Base-by-base conservation (phyloP, 805 yeast species). In the Kluyveromyces nonfermentans region DNA sequence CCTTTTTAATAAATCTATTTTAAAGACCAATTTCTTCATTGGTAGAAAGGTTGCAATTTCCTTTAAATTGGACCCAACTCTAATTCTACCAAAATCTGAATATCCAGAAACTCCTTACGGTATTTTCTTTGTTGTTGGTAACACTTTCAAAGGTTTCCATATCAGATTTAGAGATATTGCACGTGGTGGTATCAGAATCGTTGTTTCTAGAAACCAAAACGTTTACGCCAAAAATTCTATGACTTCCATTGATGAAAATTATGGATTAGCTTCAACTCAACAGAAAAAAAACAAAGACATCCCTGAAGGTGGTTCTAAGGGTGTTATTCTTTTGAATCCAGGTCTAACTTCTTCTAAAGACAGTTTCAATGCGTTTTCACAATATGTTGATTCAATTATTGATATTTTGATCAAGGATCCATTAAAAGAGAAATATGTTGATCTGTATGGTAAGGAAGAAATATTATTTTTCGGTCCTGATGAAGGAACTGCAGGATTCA, bases 261-360 rank as follows among this genome's bases (percentile, higher is more conserved):
- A 93, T 68, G 89, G 89, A 63, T 75, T 90, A 65, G 97, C 98
- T 34, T 78, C 82, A 44, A 90, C 98, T 36, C 98, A 90, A 68
- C 98, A 93, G 70, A 77, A 90, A 53, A 90, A 90, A 69, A 93
- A 90, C 70, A 90, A 90, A 71, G 98, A 90, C 70, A 93, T 90
- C 47, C 97, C 98, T 40, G 98, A 90, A 72, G 97, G 98, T 62
- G 98, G 98, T 32, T 86, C 97, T 34, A 90, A 90, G 65, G 98
- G 98, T 69, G 98, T 93, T 39, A 85, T 93, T 45, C 74, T 90
- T 56, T 73, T 90, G 53, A 89, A 83, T 57, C 81, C 84, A 35
- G 85, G 84, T 46, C 49, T 64, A 42, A 70, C 69, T 35, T 82
- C 87, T 18, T 95, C 85, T 64, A 84, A 77, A 34, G 77, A 81